Evolutionary conservation across 1,284 basidiomycete species (phyloP).

Genomic region (Cryptococcus jaspeensis): DNA sequence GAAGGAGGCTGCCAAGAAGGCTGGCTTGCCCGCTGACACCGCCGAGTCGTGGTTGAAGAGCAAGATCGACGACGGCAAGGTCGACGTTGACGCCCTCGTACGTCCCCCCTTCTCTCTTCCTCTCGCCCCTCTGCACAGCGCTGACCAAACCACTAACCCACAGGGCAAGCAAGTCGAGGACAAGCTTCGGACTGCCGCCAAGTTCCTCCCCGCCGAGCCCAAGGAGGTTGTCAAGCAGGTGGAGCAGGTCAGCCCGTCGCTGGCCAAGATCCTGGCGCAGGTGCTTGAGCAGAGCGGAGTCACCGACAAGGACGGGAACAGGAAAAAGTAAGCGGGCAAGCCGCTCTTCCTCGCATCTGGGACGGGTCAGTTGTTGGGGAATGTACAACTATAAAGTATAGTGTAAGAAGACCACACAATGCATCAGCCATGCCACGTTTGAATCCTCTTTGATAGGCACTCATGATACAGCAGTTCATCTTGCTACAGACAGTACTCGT

Average conservation of each 20-base stretch:
- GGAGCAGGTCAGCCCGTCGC: slow-evolving; percentile 37
- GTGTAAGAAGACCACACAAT: too few species aligned
- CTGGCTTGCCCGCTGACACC: slow-evolving; percentile 45
- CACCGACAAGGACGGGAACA: slow-evolving; percentile 35
- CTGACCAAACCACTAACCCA: background rate
- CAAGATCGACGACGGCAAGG: slow-evolving; percentile 42
- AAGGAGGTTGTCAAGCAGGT: slow-evolving; percentile 43
- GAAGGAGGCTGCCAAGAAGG: slow-evolving; percentile 45
- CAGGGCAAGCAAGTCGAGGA: slow-evolving; percentile 38
- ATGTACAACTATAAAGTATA: background rate
- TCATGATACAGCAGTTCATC: too few species aligned
- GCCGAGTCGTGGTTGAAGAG: slow-evolving; percentile 40
- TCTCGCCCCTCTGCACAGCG: background rate
- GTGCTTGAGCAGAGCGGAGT: slow-evolving; percentile 39
- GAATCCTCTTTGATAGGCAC: too few species aligned
- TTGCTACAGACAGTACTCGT: too few species aligned
- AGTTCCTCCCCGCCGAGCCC: slow-evolving; percentile 41
- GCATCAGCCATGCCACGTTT: too few species aligned
- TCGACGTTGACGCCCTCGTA: slow-evolving; percentile 38
- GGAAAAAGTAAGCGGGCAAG: slow-evolving; percentile 16
- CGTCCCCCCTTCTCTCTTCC: slow-evolving; percentile 7
- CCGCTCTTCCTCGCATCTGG: too few species aligned
- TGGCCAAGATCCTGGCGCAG: slow-evolving; percentile 43
- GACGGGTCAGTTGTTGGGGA: background rate
- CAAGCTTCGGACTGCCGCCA: slow-evolving; percentile 31